Conservation (phyloP, 164 flowering plant species). For the Stephania japonica region DNA sequence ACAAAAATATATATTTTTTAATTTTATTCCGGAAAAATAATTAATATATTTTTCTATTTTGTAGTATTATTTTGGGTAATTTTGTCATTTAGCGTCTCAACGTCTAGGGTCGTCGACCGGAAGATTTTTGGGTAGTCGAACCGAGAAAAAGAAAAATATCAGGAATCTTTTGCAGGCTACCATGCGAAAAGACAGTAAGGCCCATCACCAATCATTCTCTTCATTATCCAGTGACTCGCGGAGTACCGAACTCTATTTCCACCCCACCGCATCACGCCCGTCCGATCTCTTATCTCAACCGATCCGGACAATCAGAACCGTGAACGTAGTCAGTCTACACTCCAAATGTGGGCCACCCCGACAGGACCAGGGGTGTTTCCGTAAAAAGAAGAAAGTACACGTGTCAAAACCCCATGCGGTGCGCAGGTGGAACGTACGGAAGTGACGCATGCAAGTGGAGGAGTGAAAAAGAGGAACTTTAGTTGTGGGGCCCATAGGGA, state of each 20-base stretch:
- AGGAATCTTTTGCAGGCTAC: not conserved
- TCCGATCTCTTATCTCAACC: not conserved
- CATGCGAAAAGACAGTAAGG: not conserved
- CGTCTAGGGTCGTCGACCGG: not conserved
- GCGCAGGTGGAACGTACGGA: not conserved
- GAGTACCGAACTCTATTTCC: not conserved
- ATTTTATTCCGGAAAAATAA: too few relatives aligned
- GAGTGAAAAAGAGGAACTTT: not conserved
- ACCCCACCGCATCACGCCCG: not conserved
- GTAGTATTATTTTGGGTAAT: not conserved
- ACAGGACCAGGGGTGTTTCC: too few relatives aligned
- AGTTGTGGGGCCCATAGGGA: not conserved
- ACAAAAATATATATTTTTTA: too few relatives aligned
- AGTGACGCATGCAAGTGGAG: conserved; percentile 6
- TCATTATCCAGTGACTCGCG: not conserved
- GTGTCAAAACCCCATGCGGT: not conserved
- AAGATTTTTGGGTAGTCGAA: not conserved
- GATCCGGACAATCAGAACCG: not conserved
- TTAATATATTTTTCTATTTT: too few relatives aligned
- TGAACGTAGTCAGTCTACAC: not conserved
- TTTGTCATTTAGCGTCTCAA: conserved; percentile 1
- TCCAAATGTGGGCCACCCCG: not conserved
- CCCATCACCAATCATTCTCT: not conserved
- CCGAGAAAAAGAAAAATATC: not conserved
- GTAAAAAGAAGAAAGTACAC: not conserved